Evolutionary conservation across 164 flowering plant genomes (phyloP), one percentile per base, ranked within the genome.

Genomic region (Brasenia schreberi): DNA sequence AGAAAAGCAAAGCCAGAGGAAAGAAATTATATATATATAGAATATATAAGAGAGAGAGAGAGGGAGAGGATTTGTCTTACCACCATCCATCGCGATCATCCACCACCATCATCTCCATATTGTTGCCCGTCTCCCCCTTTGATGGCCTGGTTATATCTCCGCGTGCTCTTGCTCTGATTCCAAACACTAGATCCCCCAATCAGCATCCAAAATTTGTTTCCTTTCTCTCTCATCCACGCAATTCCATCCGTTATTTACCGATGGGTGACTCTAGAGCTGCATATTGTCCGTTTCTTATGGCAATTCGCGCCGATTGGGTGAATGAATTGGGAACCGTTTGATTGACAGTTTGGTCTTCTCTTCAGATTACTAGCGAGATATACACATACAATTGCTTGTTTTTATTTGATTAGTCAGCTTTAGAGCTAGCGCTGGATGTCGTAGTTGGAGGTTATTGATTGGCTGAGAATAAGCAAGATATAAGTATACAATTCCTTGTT

Each of bases 371-470:
- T 49, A 9, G 56, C 5, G 66, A 19, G 19, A 52, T 39, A 33
- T 33, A 33, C 39, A 33, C 39, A 33, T 33, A 33, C 39, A 33
- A 33, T 33, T 1, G 39, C 39, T 33, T 33, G 39, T 33, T 33
- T 33, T 33, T 33, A 33, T 33, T 33, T 33, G 39, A 33, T 1
- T 33, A 33, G 1, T 33, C 3, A 33, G 39, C 39, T 33, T 33
- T 33, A 3, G 39, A 4, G 39, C 39, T 33, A 33, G 4, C 39
- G 39, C 39, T 33, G 39, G 39, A 33, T 33, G 39, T 33, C 39
- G 39, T 33, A 16, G 33, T 61, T 2, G n/a, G 43, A n/a, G 64
- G 56, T 65, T 23, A 9, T 66, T 27, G 67, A 71, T 65, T 39
- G 64, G 53, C 52, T 43, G 61, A 66, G 18, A 42, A 17, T 66